phyloP scores from a whole-genome alignment of 2,329 filamentous ascomycete genomes.

The Paecilomyces fulvus region DNA sequence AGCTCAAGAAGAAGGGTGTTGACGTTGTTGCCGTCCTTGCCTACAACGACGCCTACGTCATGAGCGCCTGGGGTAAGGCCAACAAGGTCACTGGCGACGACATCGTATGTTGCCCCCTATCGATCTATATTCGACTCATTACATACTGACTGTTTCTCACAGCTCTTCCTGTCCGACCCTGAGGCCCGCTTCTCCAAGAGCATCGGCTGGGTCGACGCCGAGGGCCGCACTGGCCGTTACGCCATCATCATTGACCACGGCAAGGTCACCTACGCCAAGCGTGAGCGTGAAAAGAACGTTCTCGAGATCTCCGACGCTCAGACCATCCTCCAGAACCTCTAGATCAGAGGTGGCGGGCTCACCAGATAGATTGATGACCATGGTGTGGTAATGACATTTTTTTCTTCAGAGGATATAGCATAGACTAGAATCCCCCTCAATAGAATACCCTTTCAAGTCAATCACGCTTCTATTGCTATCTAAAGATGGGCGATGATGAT shows the following conservation, averaged over 20 bases:
- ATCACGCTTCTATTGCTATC: neutral
- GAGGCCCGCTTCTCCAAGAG: conserved; percentile 66
- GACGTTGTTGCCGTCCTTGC: conserved; percentile 75
- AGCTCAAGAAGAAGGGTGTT: conserved; percentile 71
- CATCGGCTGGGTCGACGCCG: conserved; percentile 65
- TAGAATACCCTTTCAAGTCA: neutral
- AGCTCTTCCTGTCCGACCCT: conserved; percentile 70
- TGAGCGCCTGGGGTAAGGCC: conserved; percentile 85
- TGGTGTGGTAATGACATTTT: neutral
- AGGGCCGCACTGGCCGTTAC: conserved; percentile 68
- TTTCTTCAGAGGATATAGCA: neutral
- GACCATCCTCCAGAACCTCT: conserved; percentile 42
- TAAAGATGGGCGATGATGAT: neutral
- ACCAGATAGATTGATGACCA: neutral
- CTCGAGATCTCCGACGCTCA: conserved; percentile 41
- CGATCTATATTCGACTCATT: neutral
- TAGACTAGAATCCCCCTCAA: neutral
- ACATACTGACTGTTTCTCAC: conserved; percentile 4
- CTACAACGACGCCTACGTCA: conserved; percentile 78
- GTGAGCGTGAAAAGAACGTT: conserved; percentile 47
- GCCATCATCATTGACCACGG: conserved; percentile 76
- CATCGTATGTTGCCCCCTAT: conserved; percentile 41
- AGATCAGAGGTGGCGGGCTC: conserved; percentile 8
- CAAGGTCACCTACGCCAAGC: conserved; percentile 72
- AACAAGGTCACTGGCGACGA: conserved; percentile 67